These are phyloP conservation scores for Fusarium graminum DNA, from an alignment of 2,329 filamentous ascomycete genomes.

Conservation along the genomic window DNA sequence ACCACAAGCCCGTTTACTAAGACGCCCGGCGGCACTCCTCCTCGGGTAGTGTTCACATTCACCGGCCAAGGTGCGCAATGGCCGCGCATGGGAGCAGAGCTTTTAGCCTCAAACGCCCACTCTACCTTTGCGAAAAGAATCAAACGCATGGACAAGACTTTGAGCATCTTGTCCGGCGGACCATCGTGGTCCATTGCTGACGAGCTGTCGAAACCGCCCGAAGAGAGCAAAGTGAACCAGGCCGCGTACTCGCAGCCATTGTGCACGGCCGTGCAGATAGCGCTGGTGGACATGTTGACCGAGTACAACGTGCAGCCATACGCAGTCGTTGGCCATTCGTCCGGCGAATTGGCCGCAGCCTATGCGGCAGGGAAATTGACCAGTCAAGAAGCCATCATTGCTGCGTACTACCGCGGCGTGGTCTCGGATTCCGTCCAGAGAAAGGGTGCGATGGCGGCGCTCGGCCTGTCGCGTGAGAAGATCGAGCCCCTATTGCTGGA, in stretches of 20 bases:
- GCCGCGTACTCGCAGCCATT: constrained; percentile 54
- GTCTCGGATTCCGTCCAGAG: constrained; percentile 16
- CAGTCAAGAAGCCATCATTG: constrained; percentile 54
- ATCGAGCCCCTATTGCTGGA: constrained; percentile 35
- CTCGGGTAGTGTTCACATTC: constrained; percentile 45
- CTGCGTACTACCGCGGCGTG: constrained; percentile 57
- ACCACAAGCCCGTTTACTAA: constrained; percentile 8
- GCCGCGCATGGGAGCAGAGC: constrained; percentile 48
- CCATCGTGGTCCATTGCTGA: constrained; percentile 43
- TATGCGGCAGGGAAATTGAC: constrained; percentile 57
- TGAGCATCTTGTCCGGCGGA: constrained; percentile 9
- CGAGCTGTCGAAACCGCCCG: constrained; percentile 36
- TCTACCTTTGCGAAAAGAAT: constrained; percentile 8
- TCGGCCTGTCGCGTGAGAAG: constrained; percentile 54
- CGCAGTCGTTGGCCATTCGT: constrained; percentile 59
- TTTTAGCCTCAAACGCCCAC: constrained; percentile 4
- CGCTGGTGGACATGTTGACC: constrained; percentile 56
- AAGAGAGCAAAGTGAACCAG: constrained; percentile 49
- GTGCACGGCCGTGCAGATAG: constrained; percentile 61
- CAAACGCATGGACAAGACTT: constrained; percentile 3
- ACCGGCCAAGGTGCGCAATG: constrained; percentile 57
- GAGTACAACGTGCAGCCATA: constrained; percentile 51
- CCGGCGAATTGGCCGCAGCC: constrained; percentile 61
- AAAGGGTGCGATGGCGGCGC: constrained; percentile 56
- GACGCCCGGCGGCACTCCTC: constrained; percentile 3